Evolutionary conservation across 1,284 basidiomycete species (phyloP).

Genomic region (Irpex lacteus): DNA sequence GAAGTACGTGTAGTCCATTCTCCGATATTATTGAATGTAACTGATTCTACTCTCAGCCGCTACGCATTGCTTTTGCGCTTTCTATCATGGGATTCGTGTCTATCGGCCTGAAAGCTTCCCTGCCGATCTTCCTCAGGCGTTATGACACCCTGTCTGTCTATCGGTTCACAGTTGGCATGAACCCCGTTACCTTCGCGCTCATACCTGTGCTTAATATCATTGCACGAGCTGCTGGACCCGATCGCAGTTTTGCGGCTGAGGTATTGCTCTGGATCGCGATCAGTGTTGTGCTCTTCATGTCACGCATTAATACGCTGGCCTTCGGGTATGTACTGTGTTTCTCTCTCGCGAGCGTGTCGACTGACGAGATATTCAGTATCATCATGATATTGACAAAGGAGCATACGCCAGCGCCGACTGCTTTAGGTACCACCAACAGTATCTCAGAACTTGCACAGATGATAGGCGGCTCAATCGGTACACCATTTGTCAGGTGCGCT

Average conservation of each 20-base stretch:
- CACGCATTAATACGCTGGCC: slow-evolving; percentile 33
- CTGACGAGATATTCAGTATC: slow-evolving; percentile 34
- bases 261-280: slow-evolving; percentile 33
- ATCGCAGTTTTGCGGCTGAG: slow-evolving; percentile 16
- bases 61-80: slow-evolving; percentile 60
- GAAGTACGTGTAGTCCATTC: slow-evolving; percentile 39
- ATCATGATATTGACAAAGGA: slow-evolving; percentile 62
- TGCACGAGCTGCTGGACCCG: slow-evolving; percentile 21
- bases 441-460: slow-evolving; percentile 61
- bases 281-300: slow-evolving; percentile 30
- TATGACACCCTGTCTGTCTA: slow-evolving; percentile 32
- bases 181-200: slow-evolving; percentile 33
- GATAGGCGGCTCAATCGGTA: slow-evolving; percentile 49
- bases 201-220: slow-evolving; percentile 32
- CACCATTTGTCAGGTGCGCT: slow-evolving; percentile 42
- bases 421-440: slow-evolving; percentile 60
- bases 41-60: slow-evolving; percentile 35
- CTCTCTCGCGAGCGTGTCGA: not conserved
- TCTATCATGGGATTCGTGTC: slow-evolving; percentile 38
- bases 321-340: slow-evolving; percentile 31
- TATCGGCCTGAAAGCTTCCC: slow-evolving; percentile 34
- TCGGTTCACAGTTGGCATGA: slow-evolving; percentile 31
- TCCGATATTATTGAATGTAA: not conserved
- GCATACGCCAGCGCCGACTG: slow-evolving; percentile 45
- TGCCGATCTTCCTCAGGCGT: slow-evolving; percentile 33